Evolutionary conservation across 208 protist species (phyloP).

Genomic region (Lotmaria passim): DNA sequence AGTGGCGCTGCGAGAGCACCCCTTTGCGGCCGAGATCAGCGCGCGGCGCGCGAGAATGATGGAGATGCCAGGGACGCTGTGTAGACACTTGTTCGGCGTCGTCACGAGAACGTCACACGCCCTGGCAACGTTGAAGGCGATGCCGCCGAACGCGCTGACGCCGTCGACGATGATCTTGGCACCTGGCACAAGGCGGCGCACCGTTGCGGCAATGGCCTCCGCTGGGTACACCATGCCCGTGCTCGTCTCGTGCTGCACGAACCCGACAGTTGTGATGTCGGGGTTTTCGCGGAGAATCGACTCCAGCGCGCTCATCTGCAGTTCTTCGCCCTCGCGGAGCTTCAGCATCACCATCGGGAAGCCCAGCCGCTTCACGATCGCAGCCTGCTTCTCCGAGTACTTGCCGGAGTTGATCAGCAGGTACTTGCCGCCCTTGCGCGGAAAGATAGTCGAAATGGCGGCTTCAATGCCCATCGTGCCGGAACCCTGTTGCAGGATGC

Average conservation of each 20-base stretch:
- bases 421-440: conserved; percentile 59
- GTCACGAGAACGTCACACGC: conserved; percentile 78
- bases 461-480: conserved; percentile 88
- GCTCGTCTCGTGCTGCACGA: conserved; percentile 91
- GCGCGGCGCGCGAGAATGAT: conserved; percentile 62
- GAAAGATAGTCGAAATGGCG: conserved; percentile 74
- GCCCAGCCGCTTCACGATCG: conserved; percentile 66
- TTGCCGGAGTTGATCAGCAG: conserved; percentile 85
- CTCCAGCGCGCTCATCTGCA: conserved; percentile 55
- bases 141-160: conserved; percentile 87
- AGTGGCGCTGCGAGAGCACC: conserved; percentile 53
- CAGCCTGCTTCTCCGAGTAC: conserved; percentile 83
- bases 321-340: conserved; percentile 66
- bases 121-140: conserved; percentile 55
- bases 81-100: conserved; percentile 90
- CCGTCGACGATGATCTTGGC: conserved; percentile 84
- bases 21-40: conserved; percentile 57
- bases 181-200: conserved; percentile 50
- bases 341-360: conserved; percentile 56
- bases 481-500: conserved; percentile 80
- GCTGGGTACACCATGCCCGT: conserved; percentile 91
- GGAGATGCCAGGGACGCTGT: conserved; percentile 87
- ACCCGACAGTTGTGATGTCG: conserved; percentile 75
- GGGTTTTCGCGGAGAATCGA: conserved; percentile 50
- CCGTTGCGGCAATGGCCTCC: conserved; percentile 55